Evolutionary conservation across 768 basidiomycete genomes (phyloP), one percentile per base, ranked within the genome.

Genomic region (Suillus paluster): DNA sequence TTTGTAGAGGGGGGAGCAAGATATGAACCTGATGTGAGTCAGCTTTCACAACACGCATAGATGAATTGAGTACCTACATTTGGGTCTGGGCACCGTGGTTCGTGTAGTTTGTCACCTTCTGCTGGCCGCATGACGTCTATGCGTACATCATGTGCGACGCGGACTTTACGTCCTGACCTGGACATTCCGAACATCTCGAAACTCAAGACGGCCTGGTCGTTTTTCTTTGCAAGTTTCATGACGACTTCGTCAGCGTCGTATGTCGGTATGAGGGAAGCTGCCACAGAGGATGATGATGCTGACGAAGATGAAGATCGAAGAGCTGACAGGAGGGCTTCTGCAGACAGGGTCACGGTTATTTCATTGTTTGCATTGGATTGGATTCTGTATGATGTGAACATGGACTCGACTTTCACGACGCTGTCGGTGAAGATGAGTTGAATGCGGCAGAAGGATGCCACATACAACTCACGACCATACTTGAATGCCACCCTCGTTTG

Each of bases 211-310:
- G 92, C 90, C 42, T 87, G 86, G 53, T 91, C 87, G 65, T 88
- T 87, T 76, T 93, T 93, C 80, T 96, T 96, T 12, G 93, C 91
- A 3, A 95, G 82, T 75, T 91, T 94, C 83, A 95, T 86, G 56
- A 90, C 82, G 38, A 92, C 83, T 44, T 92, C 87, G 27, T 87
- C 87, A 6, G 81, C 78, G 41, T 86, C 85, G 57, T 82, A 83
- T 34, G 71, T 56, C 4, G 73, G 75, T 1, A 75, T 45, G 38
- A 75, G 66, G 3, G 70, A 52, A 27, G 75, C 70, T 25, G 75
- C 73, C 11, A 67, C 27, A 2, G 72, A 67, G 0, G 82, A 74
- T 0, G 83, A 72, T 0, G 79, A 77, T 15, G 85, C 78, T 0
- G 84, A 81, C 3, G 83, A 73, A 2, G 84, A 79, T 1, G 84